Conservation (phyloP, 371 early-diverging fungal species). For the Globomyces sp. region DNA sequence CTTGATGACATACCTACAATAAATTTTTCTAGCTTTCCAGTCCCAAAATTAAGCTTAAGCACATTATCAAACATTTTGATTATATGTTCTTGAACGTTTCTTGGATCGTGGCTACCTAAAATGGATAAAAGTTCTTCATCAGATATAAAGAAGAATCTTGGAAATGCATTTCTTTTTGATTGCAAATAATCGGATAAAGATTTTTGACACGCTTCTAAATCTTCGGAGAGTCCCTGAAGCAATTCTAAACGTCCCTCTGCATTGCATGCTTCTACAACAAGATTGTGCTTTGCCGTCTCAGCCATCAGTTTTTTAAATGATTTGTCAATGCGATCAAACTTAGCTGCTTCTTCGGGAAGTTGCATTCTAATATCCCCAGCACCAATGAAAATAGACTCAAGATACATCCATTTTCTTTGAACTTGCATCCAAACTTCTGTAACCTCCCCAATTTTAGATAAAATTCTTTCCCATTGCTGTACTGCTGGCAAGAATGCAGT, state of each 20-base stretch:
- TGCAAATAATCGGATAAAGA: constrained; percentile 58
- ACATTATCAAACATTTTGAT: constrained; percentile 64
- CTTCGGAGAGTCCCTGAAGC: constrained; percentile 45
- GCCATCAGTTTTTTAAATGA: constrained; percentile 58
- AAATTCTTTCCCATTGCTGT: constrained; percentile 59
- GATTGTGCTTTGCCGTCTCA: constrained; percentile 53
- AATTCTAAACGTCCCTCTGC: constrained; percentile 51
- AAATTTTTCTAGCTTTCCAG: constrained; percentile 52
- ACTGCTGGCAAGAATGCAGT: constrained; percentile 56
- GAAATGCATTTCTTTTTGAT: constrained; percentile 57
- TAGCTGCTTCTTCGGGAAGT: constrained; percentile 58
- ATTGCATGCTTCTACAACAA: constrained; percentile 56
- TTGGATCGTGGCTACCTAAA: constrained; percentile 57
- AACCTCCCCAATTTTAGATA: constrained; percentile 60
- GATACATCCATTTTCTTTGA: constrained; percentile 63
- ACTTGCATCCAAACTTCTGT: constrained; percentile 60
- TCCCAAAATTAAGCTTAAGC: constrained; percentile 51
- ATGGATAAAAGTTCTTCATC: constrained; percentile 63
- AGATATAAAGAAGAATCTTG: constrained; percentile 61
- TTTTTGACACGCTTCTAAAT: constrained; percentile 58
- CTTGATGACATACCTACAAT: constrained; percentile 58
- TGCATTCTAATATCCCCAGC: constrained; percentile 57
- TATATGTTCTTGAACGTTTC: constrained; percentile 59
- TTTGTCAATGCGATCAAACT: constrained; percentile 56
- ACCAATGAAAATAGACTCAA: constrained; percentile 58